Evolutionary conservation across 2,329 filamentous ascomycete genomes (phyloP).

Genomic region (Westerdykella aurantiaca): DNA sequence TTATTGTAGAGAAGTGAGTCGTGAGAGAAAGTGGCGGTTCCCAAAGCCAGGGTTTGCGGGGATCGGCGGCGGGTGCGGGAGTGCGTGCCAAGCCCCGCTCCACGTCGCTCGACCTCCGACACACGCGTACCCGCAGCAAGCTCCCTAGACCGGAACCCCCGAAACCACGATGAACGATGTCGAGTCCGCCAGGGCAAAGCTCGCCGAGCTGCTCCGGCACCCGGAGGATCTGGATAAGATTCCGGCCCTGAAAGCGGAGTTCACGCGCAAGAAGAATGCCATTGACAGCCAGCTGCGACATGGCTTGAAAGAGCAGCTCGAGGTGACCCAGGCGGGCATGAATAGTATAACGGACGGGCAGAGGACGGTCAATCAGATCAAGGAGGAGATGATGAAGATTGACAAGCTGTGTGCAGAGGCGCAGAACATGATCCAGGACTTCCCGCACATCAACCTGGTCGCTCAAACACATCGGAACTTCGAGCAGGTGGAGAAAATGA

Average conservation of each 20-base stretch:
- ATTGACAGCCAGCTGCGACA: conserved; percentile 86
- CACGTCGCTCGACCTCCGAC: background rate
- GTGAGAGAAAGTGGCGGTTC: conserved; percentile 4
- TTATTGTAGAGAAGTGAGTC: background rate
- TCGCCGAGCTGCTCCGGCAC: conserved; percentile 88
- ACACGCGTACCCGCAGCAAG: too few species aligned
- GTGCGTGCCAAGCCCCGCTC: background rate
- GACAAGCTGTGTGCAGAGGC: conserved; percentile 96
- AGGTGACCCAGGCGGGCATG: conserved; percentile 92
- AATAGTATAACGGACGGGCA: conserved; percentile 82
- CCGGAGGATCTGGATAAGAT: conserved; percentile 98
- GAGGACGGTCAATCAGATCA: conserved; percentile 84
- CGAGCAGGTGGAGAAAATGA: conserved; percentile 88
- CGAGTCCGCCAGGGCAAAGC: conserved; percentile 60
- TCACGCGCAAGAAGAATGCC: conserved; percentile 85
- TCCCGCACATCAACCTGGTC: conserved; percentile 83
- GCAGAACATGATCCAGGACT: conserved; percentile 95
- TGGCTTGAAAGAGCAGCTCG: conserved; percentile 85
- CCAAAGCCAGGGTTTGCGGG: background rate
- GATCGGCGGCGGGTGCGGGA: background rate
- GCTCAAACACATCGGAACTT: conserved; percentile 97
- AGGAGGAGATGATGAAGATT: conserved; percentile 98
- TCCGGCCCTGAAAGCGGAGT: conserved; percentile 79
- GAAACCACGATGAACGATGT: conserved; percentile 55
- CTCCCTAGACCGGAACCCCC: too few species aligned